Evolutionary conservation across 2,329 filamentous ascomycete species (phyloP).

Genomic region (Trichoderma aggressivum): DNA sequence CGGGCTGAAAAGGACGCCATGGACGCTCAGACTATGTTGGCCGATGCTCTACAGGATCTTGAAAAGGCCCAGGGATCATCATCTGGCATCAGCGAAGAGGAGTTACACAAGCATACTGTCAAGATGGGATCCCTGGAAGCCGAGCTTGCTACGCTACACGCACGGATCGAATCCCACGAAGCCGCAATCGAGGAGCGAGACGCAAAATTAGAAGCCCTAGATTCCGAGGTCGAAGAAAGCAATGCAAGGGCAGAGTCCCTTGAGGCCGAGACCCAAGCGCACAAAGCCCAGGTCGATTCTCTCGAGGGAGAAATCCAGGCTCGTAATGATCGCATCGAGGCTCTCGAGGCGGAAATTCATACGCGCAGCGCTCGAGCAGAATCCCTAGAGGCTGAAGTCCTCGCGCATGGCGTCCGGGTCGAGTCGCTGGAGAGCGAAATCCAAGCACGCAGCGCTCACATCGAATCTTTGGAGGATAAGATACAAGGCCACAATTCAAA

Average conservation of each 20-base stretch:
- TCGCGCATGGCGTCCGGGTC: constrained; percentile 23
- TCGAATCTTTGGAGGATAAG: constrained; percentile 35
- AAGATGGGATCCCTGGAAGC: constrained; percentile 23
- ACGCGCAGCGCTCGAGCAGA: constrained; percentile 44
- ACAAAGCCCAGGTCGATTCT: constrained; percentile 21
- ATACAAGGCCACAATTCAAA: constrained; percentile 44
- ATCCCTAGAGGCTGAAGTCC: constrained; percentile 38
- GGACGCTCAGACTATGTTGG: constrained; percentile 47
- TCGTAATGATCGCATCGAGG: constrained; percentile 38
- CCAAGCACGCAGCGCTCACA: constrained; percentile 38
- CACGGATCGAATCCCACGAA: constrained; percentile 36
- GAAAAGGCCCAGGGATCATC: constrained; percentile 35
- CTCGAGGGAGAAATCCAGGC: constrained; percentile 30
- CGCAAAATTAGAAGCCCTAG: constrained; percentile 41
- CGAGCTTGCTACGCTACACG: constrained; percentile 35
- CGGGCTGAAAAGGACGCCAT: constrained; percentile 38
- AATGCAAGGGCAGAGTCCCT: constrained; percentile 23
- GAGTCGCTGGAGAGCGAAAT: constrained; percentile 24
- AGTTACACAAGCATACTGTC: constrained; percentile 26
- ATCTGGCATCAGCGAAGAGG: constrained; percentile 25
- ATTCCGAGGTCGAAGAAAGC: constrained; percentile 33
- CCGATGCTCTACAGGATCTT: constrained; percentile 33
- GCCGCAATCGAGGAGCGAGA: constrained; percentile 43
- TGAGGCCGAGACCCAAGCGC: constrained; percentile 25
- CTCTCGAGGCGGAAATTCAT: constrained; percentile 37